Conservation (phyloP, 805 yeast species). For the Cyberlindnera mrakii region DNA sequence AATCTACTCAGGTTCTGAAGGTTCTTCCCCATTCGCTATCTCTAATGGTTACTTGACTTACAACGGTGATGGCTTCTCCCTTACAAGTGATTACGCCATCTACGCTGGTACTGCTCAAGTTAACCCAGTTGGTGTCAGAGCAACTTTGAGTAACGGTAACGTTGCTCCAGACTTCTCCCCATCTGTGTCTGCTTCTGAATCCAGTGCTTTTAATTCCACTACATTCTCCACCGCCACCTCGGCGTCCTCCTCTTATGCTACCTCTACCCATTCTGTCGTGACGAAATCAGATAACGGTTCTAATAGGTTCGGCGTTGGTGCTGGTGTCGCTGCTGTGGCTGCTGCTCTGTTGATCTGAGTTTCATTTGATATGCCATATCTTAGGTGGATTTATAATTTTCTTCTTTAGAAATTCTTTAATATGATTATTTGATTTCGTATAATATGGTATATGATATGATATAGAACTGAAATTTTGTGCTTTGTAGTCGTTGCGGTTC, state of each 20-base stretch:
- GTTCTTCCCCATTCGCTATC: slow-evolving; percentile 36
- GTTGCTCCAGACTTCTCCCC: slow-evolving; percentile 23
- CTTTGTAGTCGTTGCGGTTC: no score
- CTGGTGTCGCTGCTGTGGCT: slow-evolving; percentile 26
- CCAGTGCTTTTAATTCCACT: slow-evolving; percentile 9
- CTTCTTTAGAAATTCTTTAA: no score
- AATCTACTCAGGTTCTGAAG: slow-evolving; percentile 23
- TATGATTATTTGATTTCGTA: no score
- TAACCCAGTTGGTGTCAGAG: slow-evolving; percentile 16
- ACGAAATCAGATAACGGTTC: slow-evolving; percentile 23
- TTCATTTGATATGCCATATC: background rate
- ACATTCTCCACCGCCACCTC: slow-evolving; percentile 5
- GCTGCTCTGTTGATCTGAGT: slow-evolving; percentile 26
- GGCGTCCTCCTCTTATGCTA: slow-evolving; percentile 5
- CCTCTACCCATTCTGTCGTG: slow-evolving; percentile 6
- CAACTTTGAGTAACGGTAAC: slow-evolving; percentile 17
- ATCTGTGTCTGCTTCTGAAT: slow-evolving; percentile 14
- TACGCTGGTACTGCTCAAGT: slow-evolving; percentile 9
- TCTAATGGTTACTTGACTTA: slow-evolving; percentile 31
- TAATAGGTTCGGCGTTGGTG: slow-evolving; percentile 12
- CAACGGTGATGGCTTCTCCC: slow-evolving; percentile 32
- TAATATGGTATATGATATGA: no score
- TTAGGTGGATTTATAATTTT: no score
- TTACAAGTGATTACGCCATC: slow-evolving; percentile 24
- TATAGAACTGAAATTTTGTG: no score